Evolutionary conservation across 345 rosid genomes (phyloP).

Genomic region (Crucihimalaya himalaica): DNA sequence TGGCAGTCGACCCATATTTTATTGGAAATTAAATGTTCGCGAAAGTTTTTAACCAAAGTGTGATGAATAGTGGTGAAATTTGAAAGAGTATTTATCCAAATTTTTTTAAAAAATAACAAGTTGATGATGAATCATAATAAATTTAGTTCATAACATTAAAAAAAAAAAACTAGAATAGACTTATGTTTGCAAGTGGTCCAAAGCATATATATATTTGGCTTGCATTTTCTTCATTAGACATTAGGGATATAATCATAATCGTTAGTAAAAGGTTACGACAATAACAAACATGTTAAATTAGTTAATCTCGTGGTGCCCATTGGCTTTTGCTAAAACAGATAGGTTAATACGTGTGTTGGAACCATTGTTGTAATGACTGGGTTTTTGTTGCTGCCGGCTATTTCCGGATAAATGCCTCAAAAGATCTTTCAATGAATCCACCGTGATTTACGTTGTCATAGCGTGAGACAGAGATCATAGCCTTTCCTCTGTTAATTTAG

Average conservation of each 20-base stretch:
- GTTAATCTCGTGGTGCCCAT: background rate
- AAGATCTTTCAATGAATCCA: constrained; percentile 1
- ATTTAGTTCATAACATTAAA: too few species aligned
- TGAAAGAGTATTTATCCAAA: too few species aligned
- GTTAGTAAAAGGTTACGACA: background rate
- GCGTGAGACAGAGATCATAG: background rate
- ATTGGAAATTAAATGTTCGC: too few species aligned
- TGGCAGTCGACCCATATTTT: too few species aligned
- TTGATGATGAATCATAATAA: too few species aligned
- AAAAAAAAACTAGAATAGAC: too few species aligned
- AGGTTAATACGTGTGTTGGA: constrained; percentile 4
- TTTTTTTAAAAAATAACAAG: too few species aligned
- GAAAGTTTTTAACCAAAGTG: background rate
- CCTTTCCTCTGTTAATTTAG: background rate
- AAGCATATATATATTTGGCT: too few species aligned
- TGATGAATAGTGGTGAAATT: background rate
- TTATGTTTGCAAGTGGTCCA: too few species aligned
- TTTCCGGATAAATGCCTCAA: constrained; percentile 8
- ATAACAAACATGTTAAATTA: background rate
- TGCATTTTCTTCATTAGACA: too few species aligned
- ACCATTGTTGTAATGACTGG: background rate
- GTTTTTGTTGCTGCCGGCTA: constrained; percentile 14
- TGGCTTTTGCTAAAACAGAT: background rate
- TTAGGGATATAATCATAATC: background rate
- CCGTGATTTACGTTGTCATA: constrained; percentile 21